Conservation (phyloP, 495 filamentous ascomycete species). For the Penicillium mononematosum region DNA sequence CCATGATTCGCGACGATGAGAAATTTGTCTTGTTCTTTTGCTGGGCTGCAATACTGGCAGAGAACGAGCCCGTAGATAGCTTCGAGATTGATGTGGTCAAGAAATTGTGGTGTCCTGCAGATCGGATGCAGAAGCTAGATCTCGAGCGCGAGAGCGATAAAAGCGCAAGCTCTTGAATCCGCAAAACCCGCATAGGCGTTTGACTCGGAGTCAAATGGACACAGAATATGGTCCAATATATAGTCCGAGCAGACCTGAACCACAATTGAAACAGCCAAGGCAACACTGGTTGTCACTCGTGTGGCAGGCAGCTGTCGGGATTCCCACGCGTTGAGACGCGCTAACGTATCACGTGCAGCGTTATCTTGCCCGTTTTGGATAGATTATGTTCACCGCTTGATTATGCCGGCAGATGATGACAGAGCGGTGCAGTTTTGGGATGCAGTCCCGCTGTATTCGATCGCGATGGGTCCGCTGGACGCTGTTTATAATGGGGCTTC, state of each 20-base stretch:
- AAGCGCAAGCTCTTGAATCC: slow-evolving; percentile 20
- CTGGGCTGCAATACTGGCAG: neutral
- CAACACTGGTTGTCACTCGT: slow-evolving; percentile 14
- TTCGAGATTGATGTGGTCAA: slow-evolving; percentile 2
- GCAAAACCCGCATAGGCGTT: slow-evolving; percentile 33
- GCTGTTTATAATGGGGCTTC: slow-evolving; percentile 1
- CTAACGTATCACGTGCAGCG: slow-evolving; percentile 34
- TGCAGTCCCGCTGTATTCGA: slow-evolving; percentile 8
- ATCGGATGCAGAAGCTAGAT: slow-evolving; percentile 7
- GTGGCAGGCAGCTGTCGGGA: slow-evolving; percentile 17
- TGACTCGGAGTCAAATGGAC: neutral
- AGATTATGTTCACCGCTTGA: slow-evolving; percentile 20
- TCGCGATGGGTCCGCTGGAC: neutral
- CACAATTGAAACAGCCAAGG: slow-evolving; percentile 9
- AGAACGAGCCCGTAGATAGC: neutral
- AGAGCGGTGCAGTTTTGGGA: slow-evolving; percentile 18
- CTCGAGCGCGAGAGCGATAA: slow-evolving; percentile 21
- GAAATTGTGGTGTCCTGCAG: neutral
- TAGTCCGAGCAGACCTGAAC: slow-evolving; percentile 11
- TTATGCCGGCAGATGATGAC: slow-evolving; percentile 21
- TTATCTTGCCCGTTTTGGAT: slow-evolving; percentile 16
- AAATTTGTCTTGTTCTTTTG: neutral
- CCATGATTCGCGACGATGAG: slow-evolving; percentile 26
- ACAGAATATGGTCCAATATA: slow-evolving; percentile 6
- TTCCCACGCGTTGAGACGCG: slow-evolving; percentile 45